phyloP scores from a whole-genome alignment of 2,329 filamentous ascomycete genomes.

The Parastagonospora avenae region DNA sequence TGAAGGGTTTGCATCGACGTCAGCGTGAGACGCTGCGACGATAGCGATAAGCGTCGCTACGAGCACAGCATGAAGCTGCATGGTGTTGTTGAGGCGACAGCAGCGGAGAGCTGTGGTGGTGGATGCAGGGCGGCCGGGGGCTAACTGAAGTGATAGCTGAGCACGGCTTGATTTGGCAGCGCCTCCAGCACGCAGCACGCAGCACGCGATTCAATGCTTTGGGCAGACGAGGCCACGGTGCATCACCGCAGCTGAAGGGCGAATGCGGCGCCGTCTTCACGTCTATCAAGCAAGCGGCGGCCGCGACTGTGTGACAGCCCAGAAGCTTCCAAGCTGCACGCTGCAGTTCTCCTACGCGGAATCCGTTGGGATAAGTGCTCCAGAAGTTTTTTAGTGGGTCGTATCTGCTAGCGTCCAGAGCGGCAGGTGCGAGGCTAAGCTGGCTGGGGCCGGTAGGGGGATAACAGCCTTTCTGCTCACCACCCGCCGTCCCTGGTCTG shows the following conservation, averaged over 20 bases:
- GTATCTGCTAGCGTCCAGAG: neutral
- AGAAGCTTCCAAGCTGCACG: neutral
- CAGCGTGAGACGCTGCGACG: neutral
- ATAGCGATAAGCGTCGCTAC: neutral
- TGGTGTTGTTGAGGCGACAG: constrained; percentile 22
- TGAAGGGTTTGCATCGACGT: neutral
- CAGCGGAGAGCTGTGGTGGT: constrained; percentile 14
- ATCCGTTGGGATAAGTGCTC: neutral
- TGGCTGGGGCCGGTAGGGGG: constrained; percentile 16
- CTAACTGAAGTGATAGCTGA: constrained; percentile 21
- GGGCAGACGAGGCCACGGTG: neutral
- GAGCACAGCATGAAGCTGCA: constrained; percentile 1
- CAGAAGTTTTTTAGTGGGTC: constrained; percentile 3
- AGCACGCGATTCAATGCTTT: constrained; percentile 8
- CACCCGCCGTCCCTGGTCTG: constrained; percentile 5
- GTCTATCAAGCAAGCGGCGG: neutral
- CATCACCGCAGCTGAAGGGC: neutral
- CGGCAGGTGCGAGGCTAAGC: neutral
- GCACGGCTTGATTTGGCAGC: constrained; percentile 20
- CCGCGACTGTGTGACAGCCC: neutral
- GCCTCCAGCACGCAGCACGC: constrained; percentile 8
- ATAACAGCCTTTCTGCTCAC: constrained; percentile 8
- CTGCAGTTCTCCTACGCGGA: neutral
- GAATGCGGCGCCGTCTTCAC: neutral
- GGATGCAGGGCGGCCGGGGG: constrained; percentile 26